Percentiles rank a stretch among this genome's conserved stretches.
Evolutionary conservation across 345 rosid genomes (phyloP).

Genomic region (Leavenworthia alabamica): DNA sequence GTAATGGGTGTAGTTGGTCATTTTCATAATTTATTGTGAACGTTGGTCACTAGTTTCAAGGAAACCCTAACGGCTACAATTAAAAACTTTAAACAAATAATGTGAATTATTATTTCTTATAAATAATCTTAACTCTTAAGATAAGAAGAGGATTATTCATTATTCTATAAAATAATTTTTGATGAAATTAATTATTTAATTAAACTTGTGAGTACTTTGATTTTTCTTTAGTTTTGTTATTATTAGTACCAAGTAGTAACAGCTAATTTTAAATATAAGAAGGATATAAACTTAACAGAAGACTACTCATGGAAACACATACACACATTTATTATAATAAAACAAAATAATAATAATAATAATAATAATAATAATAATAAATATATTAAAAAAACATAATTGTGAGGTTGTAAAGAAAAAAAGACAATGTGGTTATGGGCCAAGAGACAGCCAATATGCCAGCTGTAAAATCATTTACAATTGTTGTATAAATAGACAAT

Average conservation of each 20-base stretch:
- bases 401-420: conserved; percentile 30
- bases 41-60: conserved; percentile 16
- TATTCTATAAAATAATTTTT: background rate
- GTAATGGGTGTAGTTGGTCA: conserved; percentile 25
- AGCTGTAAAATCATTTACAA: conserved; percentile 18
- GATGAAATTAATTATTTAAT: background rate
- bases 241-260: background rate
- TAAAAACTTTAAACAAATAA: background rate
- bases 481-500: conserved; percentile 24
- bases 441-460: conserved; percentile 23
- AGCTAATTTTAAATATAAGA: background rate
- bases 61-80: conserved; percentile 18
- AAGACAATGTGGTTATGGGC: conserved; percentile 21
- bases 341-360: too few species aligned
- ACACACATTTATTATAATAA: background rate
- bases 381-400: background rate
- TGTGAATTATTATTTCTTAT: background rate
- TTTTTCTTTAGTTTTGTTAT: background rate
- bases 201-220: background rate
- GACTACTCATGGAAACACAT: background rate
- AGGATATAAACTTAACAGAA: background rate
- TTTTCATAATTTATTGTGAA: conserved; percentile 27
- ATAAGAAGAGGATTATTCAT: background rate
- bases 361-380: background rate
- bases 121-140: background rate